Evolutionary conservation across 257 asterid species (phyloP), one percentile per base, ranked within the genome.

Genomic region (Anisodus acutangulus): DNA sequence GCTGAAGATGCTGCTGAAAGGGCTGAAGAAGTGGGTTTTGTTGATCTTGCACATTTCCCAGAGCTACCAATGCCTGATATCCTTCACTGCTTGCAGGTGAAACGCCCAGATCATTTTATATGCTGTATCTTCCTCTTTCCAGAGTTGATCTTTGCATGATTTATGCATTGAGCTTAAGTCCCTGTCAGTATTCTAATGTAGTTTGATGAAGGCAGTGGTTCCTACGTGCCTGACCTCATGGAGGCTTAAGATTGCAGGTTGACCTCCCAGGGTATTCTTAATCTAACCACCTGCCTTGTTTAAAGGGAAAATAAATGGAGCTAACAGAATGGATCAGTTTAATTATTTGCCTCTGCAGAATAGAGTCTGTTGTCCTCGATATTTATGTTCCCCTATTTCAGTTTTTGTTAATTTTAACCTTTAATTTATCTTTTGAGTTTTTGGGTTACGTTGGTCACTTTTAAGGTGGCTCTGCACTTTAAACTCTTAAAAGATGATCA

Each of bases 61-160:
- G 99, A 97, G 91, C 92, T 97, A 13, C 98, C 99, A 51, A 92
- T 95, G 98, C 98, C 99, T 80, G 98, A 95, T 81, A 93, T 97
- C 89, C 90, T 97, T 68, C 98, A 95, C 78, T 97, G 97, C 53
- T 89, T 95, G 91, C 99, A 95, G 98, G 99, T 91, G 58, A 47
- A 5, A 55, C 86, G 19, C 39, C 82, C 62, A 31, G 54, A 71
- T 39, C 76, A 53, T 31, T 53, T 67, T 70, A 3, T n/a, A 8
- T 53, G 43, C 68, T 79, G 19, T 43, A 10, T 17, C 70, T 69
- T 80, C 70, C 2, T 39, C n/a, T 16, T 72, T 79, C n/a, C 16
- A 39, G 37, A 49, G 45, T 15, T 79, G 66, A 58, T 62, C 43
- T 26, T 84, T 68, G 11, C 39, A 76, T 15, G 83, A n/a, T 47